Base-by-base conservation (phyloP, 768 basidiomycete species). In the Xanthoconium stramineum region DNA sequence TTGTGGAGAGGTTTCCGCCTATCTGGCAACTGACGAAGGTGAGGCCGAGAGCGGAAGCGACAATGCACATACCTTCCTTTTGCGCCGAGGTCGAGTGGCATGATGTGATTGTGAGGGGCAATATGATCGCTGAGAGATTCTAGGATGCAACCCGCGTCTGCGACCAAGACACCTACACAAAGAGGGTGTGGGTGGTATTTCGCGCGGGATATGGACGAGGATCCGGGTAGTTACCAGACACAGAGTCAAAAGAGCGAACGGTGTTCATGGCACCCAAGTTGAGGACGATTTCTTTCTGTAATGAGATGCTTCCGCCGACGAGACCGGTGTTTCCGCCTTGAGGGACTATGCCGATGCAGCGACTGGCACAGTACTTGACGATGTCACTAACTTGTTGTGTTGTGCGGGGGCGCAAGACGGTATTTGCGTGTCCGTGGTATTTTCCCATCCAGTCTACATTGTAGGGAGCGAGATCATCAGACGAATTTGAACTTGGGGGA, bases 241-340 rank as follows among this genome's bases (percentile, higher is more conserved):
- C 82, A 17, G 88, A 81, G 67, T 94, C 92, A 63, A 92, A 94
- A 5, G 85, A 85, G 62, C 92, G 86, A 49, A 94, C 82, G 58
- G 81, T 80, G 65, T 83, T 85, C 84, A 99, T 84, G 66, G 89
- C 93, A 20, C 85, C 77, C 39, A 96, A 79, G 58, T 83, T 94
- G 50, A 99, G 75, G 50, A 99, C 80, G 59, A 98, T 72, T 72
- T 99, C 97, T 69, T 95, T 88, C 61, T 84, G 77, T 38, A 94
- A 69, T 0, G 97, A 96, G 12, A 96, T 89, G 59, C 94, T 86
- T 37, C 97, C 97, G 53, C 95, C 97, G 37, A 99, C 97, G 13
- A 99, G 82, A 15, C 97, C 97, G 0, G 97, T 99, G 75, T 99
- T 99, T 45, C 97, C 97, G 46, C 97, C 96, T 72, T 99, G 97